Percentiles rank a stretch among this genome's conserved stretches.
Evolutionary conservation across 148 eudicot genomes (phyloP).

Genomic region (Rhododendron kiyosumense): DNA sequence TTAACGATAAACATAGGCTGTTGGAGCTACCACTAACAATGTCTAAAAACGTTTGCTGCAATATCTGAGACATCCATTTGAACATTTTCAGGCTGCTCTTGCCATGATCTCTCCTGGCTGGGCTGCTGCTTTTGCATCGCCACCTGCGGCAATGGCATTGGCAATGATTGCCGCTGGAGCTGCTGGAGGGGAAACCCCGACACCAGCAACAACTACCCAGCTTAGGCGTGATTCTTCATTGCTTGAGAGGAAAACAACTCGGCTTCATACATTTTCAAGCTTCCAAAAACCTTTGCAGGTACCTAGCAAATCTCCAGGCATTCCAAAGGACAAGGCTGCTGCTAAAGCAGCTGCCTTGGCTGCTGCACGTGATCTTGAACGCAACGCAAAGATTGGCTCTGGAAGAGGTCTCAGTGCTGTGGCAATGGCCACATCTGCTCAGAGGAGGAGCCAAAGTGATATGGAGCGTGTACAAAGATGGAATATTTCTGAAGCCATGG

Average conservation of each 20-base stretch:
- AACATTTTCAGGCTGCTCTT: constrained; percentile 74
- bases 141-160: constrained; percentile 97
- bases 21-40: not conserved
- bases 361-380: constrained; percentile 98
- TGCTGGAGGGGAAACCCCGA: constrained; percentile 80
- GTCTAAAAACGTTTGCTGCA: not conserved
- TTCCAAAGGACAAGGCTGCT: constrained; percentile 86
- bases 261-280: constrained; percentile 90
- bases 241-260: constrained; percentile 74
- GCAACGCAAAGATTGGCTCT: constrained; percentile 94
- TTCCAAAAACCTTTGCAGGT: constrained; percentile 69
- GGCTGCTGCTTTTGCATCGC: constrained; percentile 99
- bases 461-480: constrained; percentile 87
- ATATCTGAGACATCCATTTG: constrained; percentile 13
- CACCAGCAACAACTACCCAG: constrained; percentile 61
- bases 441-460: constrained; percentile 77
- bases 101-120: constrained; percentile 91
- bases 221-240: constrained; percentile 78
- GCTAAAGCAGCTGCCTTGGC: constrained; percentile 99
- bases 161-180: constrained; percentile 99
- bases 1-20: not conserved
- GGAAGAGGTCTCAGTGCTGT: constrained; percentile 99
- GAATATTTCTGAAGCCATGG: constrained; percentile 97
- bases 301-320: constrained; percentile 45
- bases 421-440: constrained; percentile 98